Base-by-base conservation (phyloP, 306 rosid species). In the Vigna hirtella region DNA sequence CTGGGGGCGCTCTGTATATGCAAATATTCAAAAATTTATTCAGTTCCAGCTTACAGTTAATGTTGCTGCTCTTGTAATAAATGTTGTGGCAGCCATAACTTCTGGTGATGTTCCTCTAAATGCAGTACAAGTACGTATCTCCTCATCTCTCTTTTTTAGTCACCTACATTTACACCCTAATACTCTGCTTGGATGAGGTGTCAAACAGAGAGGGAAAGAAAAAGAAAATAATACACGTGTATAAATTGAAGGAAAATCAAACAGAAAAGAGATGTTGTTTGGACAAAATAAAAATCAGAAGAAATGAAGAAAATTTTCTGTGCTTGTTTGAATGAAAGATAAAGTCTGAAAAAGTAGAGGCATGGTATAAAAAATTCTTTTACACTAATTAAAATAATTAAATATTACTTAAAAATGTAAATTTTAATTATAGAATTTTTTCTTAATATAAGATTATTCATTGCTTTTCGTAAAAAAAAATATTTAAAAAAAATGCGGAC, bases 1-100 rank as follows among this genome's bases (percentile, higher is more conserved):
- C 49, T 95, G 98, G 98, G 98, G 98, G 67, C 97, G 98, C 61
- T 95, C 98, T 83, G 98, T 95, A 16, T 95, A 92, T 85, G 98
- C 98, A 76, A 95, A 95, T 79, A 92, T 95, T 85, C 98, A 95
- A 86, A 95, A 95, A 79, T 95, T 95, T 82, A 95, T 95, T 82
- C 98, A 95, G 84, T 95, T 95, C 84, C 98, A 92, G 85, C 98
- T 95, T 48, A 95, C 98, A 4, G 98, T 95, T 57, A 95, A 95
- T 74, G 98, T 91, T 68, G 98, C 98, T 70, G 98, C 98, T 83
- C 98, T 95, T 77, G 89, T 90, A 59, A 95, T 95, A 57, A 95
- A 95, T 87, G 98, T 95, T 45, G 98, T 91, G 84, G 98, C 98
- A 7, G 92, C 98, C 72, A 59, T 95, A 69, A 85, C 88, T 42